These are phyloP conservation scores for Leccinellum rugosiceps DNA, from an alignment of 768 basidiomycete species.

Conservation along the genomic window DNA sequence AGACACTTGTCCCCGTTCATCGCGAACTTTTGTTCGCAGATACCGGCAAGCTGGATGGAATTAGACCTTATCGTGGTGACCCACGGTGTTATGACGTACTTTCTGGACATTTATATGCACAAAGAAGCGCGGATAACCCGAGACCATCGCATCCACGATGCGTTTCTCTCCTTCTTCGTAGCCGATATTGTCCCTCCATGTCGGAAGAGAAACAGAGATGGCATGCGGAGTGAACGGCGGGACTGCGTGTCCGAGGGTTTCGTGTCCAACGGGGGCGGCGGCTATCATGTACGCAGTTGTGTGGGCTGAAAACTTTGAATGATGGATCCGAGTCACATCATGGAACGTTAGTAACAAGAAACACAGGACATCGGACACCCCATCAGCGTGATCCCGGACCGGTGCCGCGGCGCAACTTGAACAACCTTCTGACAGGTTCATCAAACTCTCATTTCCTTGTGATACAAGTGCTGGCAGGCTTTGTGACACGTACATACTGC, in stretches of 20 bases:
- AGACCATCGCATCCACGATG: conserved; percentile 74
- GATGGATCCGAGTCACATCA: neutral
- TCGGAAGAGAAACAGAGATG: conserved; percentile 92
- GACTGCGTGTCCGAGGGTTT: conserved; percentile 47
- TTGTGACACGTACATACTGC: neutral
- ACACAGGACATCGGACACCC: neutral
- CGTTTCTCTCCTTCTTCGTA: conserved; percentile 89
- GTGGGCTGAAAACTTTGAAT: neutral
- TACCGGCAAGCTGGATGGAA: conserved; percentile 59
- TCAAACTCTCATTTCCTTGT: neutral
- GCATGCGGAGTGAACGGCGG: conserved; percentile 80
- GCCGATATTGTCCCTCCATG: conserved; percentile 85
- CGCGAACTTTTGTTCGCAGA: conserved; percentile 81
- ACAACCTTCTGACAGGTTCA: neutral
- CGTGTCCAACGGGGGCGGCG: conserved; percentile 3
- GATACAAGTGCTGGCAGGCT: neutral
- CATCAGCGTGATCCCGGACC: neutral
- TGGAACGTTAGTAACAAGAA: neutral
- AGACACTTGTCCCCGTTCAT: conserved; percentile 68
- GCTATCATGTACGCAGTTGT: conserved; percentile 6
- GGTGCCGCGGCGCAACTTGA: neutral
- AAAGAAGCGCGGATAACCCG: conserved; percentile 94
- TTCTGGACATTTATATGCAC: conserved; percentile 83
- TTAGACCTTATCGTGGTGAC: neutral
- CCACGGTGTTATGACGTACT: conserved; percentile 43